These are phyloP conservation scores for Leccinum longicurvipes DNA, from an alignment of 768 basidiomycete species.

Conservation along the genomic window DNA sequence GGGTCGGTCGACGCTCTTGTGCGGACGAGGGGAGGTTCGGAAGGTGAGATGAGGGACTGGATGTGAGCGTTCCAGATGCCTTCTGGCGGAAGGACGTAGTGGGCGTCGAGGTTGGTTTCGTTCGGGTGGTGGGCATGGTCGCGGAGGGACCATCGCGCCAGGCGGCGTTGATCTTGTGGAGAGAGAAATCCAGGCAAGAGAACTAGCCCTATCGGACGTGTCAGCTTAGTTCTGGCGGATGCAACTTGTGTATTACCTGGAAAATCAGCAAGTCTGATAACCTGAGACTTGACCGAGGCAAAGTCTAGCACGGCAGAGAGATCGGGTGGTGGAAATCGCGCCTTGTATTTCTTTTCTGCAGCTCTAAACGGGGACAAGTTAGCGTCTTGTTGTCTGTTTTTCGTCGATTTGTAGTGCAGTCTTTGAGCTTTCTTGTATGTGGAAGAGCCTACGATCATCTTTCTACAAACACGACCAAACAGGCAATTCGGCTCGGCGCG, in stretches of 20 bases:
- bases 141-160: slow-evolving; percentile 70
- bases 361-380: slow-evolving; percentile 75
- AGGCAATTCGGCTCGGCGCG: slow-evolving; percentile 1
- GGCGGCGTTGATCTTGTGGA: slow-evolving; percentile 55
- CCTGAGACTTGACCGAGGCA: slow-evolving; percentile 34
- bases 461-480: slow-evolving; percentile 30
- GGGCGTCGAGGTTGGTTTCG: slow-evolving; percentile 85
- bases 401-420: slow-evolving; percentile 59
- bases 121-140: slow-evolving; percentile 79
- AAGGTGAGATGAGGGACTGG: slow-evolving; percentile 24
- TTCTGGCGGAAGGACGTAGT: slow-evolving; percentile 70
- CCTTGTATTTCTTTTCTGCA: slow-evolving; percentile 79
- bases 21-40: slow-evolving; percentile 42
- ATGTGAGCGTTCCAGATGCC: slow-evolving; percentile 76
- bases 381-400: slow-evolving; percentile 47
- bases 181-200: slow-evolving; percentile 75
- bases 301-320: slow-evolving; percentile 68
- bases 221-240: neutral
- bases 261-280: slow-evolving; percentile 26
- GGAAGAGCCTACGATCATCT: slow-evolving; percentile 14
- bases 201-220: slow-evolving; percentile 68
- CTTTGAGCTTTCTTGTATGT: slow-evolving; percentile 47
- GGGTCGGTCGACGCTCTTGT: slow-evolving; percentile 31
- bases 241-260: slow-evolving; percentile 29
- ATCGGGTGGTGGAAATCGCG: slow-evolving; percentile 74